phyloP scores from a whole-genome alignment of 2,329 filamentous ascomycete species.

The Calonectria hongkongensis region DNA sequence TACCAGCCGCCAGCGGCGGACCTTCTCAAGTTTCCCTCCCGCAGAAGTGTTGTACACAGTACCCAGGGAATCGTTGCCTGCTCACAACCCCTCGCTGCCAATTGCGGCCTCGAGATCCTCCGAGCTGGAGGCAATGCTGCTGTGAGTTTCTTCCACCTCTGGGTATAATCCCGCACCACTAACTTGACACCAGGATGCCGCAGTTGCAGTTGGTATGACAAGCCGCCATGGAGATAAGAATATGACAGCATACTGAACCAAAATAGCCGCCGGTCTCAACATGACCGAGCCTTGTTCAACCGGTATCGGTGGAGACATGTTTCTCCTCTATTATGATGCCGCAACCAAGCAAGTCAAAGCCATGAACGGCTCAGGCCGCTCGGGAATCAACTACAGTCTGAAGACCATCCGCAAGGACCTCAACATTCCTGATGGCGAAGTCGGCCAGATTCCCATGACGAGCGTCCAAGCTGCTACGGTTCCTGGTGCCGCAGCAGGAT shows the following conservation, averaged over 20 bases:
- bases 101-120: constrained; percentile 90
- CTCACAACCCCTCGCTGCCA: constrained; percentile 91
- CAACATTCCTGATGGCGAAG: constrained; percentile 74
- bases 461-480: constrained; percentile 90
- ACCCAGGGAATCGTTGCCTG: constrained; percentile 93
- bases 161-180: constrained; percentile 25
- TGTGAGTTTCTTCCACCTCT: constrained; percentile 70
- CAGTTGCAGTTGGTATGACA: constrained; percentile 86
- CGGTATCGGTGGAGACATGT: constrained; percentile 98
- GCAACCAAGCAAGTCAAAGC: constrained; percentile 87
- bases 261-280: constrained; percentile 88
- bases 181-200: constrained; percentile 83
- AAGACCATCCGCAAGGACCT: constrained; percentile 83
- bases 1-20: constrained; percentile 67
- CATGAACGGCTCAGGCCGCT: constrained; percentile 94
- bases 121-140: constrained; percentile 93
- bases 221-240: neutral
- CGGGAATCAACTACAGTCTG: constrained; percentile 80
- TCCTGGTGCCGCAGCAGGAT: constrained; percentile 93
- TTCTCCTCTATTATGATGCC: constrained; percentile 93
- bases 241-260: neutral
- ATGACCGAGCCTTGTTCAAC: constrained; percentile 95
- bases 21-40: constrained; percentile 82
- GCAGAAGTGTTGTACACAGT: constrained; percentile 94
- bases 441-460: constrained; percentile 79